Evolutionary conservation across 1,284 basidiomycete species (phyloP).

Genomic region (Ceratobasidium sp.): DNA sequence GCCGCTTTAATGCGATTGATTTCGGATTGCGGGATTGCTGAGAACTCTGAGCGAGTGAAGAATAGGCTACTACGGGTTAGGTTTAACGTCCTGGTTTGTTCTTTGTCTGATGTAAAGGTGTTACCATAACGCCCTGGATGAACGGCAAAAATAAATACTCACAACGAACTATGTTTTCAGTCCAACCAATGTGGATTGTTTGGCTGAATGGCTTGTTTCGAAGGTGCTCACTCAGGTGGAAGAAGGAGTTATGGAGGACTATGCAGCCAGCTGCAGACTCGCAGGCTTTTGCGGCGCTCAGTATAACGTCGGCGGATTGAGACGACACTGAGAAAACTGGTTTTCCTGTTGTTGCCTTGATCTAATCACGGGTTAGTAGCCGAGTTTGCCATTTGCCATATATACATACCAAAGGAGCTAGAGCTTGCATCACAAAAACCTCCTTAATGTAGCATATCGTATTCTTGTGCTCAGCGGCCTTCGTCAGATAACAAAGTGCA

Average conservation of each 20-base stretch:
- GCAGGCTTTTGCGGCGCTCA: background rate
- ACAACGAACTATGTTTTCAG: background rate
- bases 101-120: background rate
- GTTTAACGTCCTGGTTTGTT: background rate
- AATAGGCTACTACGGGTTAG: background rate
- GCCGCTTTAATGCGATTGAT: background rate
- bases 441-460: constrained; percentile 29
- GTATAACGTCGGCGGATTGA: background rate
- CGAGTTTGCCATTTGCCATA: background rate
- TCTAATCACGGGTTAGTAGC: background rate
- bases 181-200: constrained; percentile 20
- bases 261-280: background rate
- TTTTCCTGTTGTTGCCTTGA: background rate
- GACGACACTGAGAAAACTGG: background rate
- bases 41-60: background rate
- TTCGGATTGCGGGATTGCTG: background rate
- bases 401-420: constrained; percentile 3
- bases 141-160: background rate
- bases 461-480: background rate
- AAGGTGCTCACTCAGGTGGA: background rate
- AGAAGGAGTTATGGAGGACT: background rate
- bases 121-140: background rate
- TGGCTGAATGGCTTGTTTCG: background rate
- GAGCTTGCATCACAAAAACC: background rate
- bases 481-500: background rate